Conservation (phyloP, 2,329 filamentous ascomycete genomes). For the Fusarium beomiforme region DNA sequence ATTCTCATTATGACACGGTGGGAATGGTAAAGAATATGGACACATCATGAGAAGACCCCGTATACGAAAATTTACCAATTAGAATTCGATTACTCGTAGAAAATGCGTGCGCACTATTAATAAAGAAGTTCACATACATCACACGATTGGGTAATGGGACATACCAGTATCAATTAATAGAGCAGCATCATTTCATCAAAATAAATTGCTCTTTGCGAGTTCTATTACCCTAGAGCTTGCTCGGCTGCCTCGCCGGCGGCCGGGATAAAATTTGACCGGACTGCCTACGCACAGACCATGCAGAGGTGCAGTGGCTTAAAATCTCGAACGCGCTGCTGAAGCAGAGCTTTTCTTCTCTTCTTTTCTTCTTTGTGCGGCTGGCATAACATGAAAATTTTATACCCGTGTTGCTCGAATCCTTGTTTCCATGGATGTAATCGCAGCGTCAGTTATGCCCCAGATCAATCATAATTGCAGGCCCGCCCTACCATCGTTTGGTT, state of each 20-base stretch:
- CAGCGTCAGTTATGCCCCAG: slow-evolving; percentile 85
- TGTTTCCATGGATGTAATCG: slow-evolving; percentile 60
- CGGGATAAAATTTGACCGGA: slow-evolving; percentile 15
- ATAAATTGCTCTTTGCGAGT: not conserved
- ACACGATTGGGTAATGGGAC: not conserved
- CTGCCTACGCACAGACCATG: slow-evolving; percentile 10
- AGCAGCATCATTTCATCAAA: not conserved
- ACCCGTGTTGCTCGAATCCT: slow-evolving; percentile 84
- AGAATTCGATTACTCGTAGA: not conserved
- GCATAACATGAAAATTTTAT: slow-evolving; percentile 73
- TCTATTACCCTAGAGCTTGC: slow-evolving; percentile 9
- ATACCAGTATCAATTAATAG: not conserved
- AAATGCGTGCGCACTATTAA: not conserved
- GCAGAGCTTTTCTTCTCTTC: slow-evolving; percentile 54
- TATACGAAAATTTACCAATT: not conserved
- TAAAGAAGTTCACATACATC: not conserved
- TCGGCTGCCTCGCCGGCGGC: not conserved
- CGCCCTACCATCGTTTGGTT: slow-evolving; percentile 61
- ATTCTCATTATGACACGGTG: not conserved
- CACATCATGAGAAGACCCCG: no score
- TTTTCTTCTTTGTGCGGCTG: slow-evolving; percentile 82
- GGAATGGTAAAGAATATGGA: no score
- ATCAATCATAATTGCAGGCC: slow-evolving; percentile 81
- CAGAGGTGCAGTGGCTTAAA: slow-evolving; percentile 40
- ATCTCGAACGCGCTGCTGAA: slow-evolving; percentile 32